Evolutionary conservation across 371 early-diverging fungal genomes (phyloP).

Genomic region (Mucor saturninus): DNA sequence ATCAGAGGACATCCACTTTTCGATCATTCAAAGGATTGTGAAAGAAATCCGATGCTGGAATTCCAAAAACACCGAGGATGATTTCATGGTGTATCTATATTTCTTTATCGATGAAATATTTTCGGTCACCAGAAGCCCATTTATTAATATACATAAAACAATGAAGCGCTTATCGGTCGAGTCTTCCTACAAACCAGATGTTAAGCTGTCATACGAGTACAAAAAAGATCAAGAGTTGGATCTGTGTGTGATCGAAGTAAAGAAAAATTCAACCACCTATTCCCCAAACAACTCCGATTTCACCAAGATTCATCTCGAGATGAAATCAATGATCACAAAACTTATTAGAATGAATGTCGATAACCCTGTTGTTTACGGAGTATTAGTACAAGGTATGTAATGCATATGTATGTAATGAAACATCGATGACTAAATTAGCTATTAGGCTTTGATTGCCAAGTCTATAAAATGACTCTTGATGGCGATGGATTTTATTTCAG

Average conservation of each 20-base stretch:
- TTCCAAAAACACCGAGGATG: background rate
- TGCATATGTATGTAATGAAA: background rate
- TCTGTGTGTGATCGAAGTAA: conserved; percentile 6
- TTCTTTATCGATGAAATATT: background rate
- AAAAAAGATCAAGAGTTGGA: conserved; percentile 1
- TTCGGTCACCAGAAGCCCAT: background rate
- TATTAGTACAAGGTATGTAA: conserved; percentile 1
- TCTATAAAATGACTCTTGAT: background rate
- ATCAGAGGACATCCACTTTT: background rate
- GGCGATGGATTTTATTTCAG: background rate
- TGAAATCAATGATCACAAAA: background rate
- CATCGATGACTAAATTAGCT: background rate
- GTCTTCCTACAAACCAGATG: conserved; percentile 1
- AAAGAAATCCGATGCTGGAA: background rate
- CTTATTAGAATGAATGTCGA: conserved; percentile 1
- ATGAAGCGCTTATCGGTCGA: background rate
- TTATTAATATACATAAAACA: background rate
- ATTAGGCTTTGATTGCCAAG: conserved; percentile 1
- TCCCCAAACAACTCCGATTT: conserved; percentile 1
- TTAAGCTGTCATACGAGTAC: conserved; percentile 7
- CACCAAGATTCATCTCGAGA: conserved; percentile 6
- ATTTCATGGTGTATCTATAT: background rate
- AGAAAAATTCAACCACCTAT: too few relatives aligned
- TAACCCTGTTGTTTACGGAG: conserved; percentile 10
- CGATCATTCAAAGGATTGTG: background rate